Base-by-base conservation (phyloP, 2,329 filamentous ascomycete genomes). In the Hansfordia pulvinata region DNA sequence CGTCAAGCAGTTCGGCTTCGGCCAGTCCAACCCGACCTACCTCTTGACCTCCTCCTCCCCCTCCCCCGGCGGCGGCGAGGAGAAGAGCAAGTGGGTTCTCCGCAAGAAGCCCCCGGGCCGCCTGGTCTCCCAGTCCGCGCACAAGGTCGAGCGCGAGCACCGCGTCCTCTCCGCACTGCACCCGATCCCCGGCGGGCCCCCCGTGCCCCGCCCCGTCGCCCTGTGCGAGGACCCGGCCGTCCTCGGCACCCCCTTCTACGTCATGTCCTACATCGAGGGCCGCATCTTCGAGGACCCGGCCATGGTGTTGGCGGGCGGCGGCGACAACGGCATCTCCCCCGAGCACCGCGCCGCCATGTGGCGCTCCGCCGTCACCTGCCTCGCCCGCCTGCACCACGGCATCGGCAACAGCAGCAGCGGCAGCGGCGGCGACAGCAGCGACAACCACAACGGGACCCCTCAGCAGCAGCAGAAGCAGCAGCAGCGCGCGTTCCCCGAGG, bases 21-120 rank as follows among this genome's bases (percentile, higher is more conserved):
- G 90, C 33, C 90, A 96, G 58, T 93, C 84, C 31, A 98, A 96
- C 50, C 90, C 90, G 23, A 98, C 90, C 3, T 98, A 96, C 58
- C 83, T 88, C 45, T 65, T 96, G 45, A 93, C 76, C 10, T 75
- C 75, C 27, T 83, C 88, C 45, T 65, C 96, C 45, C 92, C 76
- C 10, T 75, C 75, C 27, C 63, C 72, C 37, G 64, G 74, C 47
- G 72, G 75, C 27, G n/a, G n/a, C n/a, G n/a, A n/a, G n/a, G n/a
- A n/a, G n/a, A n/a, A n/a, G n/a, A 53, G 61, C 39, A 74, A 76
- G 47, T 93, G 77, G 56, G 90, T 98, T 18, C 69, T 96, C 61
- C 83, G 90, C 50, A 96, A 98, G 69, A 96, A 96, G 59, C 90
- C 90, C 1, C 88, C 90, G n/a, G 90, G 90, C 36, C 75, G 78